Base-by-base conservation (phyloP, 2,329 filamentous ascomycete genomes). In the Xylariales sp. region DNA sequence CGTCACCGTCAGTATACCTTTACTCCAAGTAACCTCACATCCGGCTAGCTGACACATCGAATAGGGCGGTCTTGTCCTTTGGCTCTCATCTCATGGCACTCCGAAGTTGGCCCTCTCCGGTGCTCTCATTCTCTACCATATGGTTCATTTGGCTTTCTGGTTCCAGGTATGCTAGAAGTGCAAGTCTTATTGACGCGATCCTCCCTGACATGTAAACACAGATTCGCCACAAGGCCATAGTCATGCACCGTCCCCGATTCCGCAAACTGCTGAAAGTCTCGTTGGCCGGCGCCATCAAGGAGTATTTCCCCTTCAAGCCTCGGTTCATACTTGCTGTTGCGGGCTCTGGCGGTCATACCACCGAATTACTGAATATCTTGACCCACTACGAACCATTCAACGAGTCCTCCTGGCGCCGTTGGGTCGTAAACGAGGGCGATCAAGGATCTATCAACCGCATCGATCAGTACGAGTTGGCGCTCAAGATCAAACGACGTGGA, bases 271-370 rank as follows among this genome's bases (percentile, higher is more conserved):
- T 27, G 24, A n/a, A 8, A 8, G 8, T 8, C 8, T 27, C 24
- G 8, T n/a, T 27, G 24, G 24, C 24, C n/a, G n/a, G 24, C n/a
- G n/a, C 24, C 8, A 8, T 8, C 24, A 8, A 8, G 24, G 8
- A 8, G 24, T 27, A 8, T 27, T 8, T 8, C n/a, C 24, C 24
- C n/a, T 27, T 27, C 24, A 27, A n/a, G n/a, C 24, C 24, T 27
- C 24, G 18, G 8, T 33, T 34, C 27, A 9, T 32, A 4, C 28
- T 95, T 22, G 77, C 95, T 48, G 82, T 97, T 19, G 83, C 97
- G 18, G 93, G 93, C 39, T 94, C 87, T 3, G 93, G 93, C 22
- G 93, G 93, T 1, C 93, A 98, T 65, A 96, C 93, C 1, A 83
- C 88, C 35, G 93, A 98, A 64, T 95, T 98, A 86, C 73, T 95